These are phyloP conservation scores for Solanum hybrid DNA, from an alignment of 305 asterid genomes.

Conservation along the genomic window DNA sequence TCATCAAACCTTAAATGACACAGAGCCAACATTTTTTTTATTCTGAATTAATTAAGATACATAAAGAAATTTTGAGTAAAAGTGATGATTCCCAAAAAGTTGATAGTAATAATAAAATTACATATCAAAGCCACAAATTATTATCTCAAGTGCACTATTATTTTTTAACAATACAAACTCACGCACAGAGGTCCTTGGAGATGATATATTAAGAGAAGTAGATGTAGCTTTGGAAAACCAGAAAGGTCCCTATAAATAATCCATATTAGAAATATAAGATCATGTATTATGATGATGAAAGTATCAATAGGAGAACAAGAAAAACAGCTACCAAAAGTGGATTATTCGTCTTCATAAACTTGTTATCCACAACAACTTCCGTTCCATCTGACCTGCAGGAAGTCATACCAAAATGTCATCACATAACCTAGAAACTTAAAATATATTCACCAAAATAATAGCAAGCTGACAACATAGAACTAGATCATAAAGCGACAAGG, in stretches of 20 bases:
- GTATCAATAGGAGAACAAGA: background rate
- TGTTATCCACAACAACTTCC: conserved; percentile 70
- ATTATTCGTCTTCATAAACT: conserved; percentile 61
- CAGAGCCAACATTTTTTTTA: background rate
- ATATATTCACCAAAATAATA: background rate
- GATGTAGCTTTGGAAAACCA: background rate
- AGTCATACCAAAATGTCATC: background rate
- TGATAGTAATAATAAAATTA: background rate
- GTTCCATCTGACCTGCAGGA: conserved; percentile 76
- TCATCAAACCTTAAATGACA: background rate
- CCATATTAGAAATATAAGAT: background rate
- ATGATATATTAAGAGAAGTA: background rate
- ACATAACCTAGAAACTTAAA: background rate
- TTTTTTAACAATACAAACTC: background rate
- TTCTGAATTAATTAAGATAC: background rate
- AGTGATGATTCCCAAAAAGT: background rate
- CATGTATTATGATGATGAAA: background rate
- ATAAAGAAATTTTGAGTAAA: background rate
- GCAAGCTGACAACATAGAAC: background rate
- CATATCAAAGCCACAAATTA: background rate
- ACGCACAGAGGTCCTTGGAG: background rate
- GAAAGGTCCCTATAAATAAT: background rate
- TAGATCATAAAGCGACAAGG: background rate
- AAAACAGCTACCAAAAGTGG: conserved; percentile 49
- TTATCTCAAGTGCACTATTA: background rate